Evolutionary conservation across 345 rosid genomes (phyloP).

Genomic region (Eucalyptus camaldulensis): DNA sequence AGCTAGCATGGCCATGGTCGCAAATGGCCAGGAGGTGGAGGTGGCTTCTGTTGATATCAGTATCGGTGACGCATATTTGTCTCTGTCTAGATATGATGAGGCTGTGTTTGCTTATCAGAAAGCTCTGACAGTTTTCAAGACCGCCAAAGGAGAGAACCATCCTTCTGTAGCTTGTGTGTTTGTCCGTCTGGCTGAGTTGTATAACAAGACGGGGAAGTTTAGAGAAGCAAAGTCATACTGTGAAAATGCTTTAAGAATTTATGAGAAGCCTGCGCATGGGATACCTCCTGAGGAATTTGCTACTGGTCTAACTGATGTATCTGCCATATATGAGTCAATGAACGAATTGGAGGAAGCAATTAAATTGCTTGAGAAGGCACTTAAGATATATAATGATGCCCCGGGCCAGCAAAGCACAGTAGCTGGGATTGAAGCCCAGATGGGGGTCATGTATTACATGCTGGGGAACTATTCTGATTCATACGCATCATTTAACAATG

Average conservation of each 20-base stretch:
- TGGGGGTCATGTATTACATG: slow-evolving; percentile 88
- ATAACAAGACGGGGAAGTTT: slow-evolving; percentile 66
- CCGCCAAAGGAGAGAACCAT: slow-evolving; percentile 79
- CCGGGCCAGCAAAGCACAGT: slow-evolving; percentile 71
- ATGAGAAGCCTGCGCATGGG: slow-evolving; percentile 48
- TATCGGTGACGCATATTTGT: slow-evolving; percentile 86
- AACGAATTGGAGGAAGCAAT: slow-evolving; percentile 66
- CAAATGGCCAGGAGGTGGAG: slow-evolving; percentile 71
- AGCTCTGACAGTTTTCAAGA: slow-evolving; percentile 66
- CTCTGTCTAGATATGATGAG: slow-evolving; percentile 75
- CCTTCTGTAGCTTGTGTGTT: slow-evolving; percentile 75
- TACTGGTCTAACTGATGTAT: slow-evolving; percentile 68
- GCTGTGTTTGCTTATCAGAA: slow-evolving; percentile 84
- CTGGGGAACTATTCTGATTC: slow-evolving; percentile 71
- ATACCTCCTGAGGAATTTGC: slow-evolving; percentile 77
- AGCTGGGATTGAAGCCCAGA: slow-evolving; percentile 91
- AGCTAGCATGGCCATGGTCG: slow-evolving; percentile 89
- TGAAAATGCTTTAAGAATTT: slow-evolving; percentile 77
- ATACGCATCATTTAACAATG: slow-evolving; percentile 48
- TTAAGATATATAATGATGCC: slow-evolving; percentile 49
- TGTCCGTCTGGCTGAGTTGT: slow-evolving; percentile 81
- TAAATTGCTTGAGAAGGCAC: slow-evolving; percentile 63
- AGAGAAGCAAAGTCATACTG: slow-evolving; percentile 78
- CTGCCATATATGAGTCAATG: slow-evolving; percentile 87
- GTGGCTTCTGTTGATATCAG: slow-evolving; percentile 84